Evolutionary conservation across 805 yeast genomes (phyloP).

Genomic region (Torulaspora maleeae): DNA sequence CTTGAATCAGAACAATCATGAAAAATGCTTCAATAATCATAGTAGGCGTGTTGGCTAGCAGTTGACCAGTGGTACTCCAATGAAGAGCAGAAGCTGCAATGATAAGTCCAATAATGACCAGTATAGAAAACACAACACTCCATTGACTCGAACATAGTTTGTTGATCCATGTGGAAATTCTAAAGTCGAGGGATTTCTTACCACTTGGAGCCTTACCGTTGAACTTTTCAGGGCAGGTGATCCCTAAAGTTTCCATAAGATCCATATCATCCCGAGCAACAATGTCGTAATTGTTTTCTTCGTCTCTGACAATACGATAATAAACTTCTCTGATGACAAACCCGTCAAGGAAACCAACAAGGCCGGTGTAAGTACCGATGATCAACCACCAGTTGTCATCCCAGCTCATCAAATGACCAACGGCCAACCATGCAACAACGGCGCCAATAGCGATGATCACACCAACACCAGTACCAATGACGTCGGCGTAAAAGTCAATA

Average conservation of each 20-base stretch:
- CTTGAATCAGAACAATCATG: slow-evolving; percentile 38
- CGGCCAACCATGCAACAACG: slow-evolving; percentile 37
- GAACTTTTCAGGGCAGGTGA: slow-evolving; percentile 25
- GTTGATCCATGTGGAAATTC: slow-evolving; percentile 28
- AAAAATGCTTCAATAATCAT: slow-evolving; percentile 44
- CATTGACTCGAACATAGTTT: slow-evolving; percentile 33
- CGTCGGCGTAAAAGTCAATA: slow-evolving; percentile 40
- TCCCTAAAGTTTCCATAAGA: slow-evolving; percentile 28
- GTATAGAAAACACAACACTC: slow-evolving; percentile 32
- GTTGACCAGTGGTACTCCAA: slow-evolving; percentile 42
- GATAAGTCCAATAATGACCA: slow-evolving; percentile 32
- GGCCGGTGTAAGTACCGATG: slow-evolving; percentile 45
- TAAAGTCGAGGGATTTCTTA: slow-evolving; percentile 19
- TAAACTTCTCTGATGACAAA: slow-evolving; percentile 40
- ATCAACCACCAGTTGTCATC: slow-evolving; percentile 43
- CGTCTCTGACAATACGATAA: slow-evolving; percentile 27
- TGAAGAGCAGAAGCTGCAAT: slow-evolving; percentile 34
- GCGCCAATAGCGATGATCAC: slow-evolving; percentile 34
- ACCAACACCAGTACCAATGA: slow-evolving; percentile 43
- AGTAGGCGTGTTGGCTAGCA: slow-evolving; percentile 41
- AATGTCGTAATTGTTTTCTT: slow-evolving; percentile 25
- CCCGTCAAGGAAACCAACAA: slow-evolving; percentile 43
- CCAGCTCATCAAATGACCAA: slow-evolving; percentile 39
- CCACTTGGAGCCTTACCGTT: slow-evolving; percentile 8
- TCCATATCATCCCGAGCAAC: slow-evolving; percentile 35